phyloP scores from a whole-genome alignment of 1,139 yeast species.

The Wickerhamomyces sp. region DNA sequence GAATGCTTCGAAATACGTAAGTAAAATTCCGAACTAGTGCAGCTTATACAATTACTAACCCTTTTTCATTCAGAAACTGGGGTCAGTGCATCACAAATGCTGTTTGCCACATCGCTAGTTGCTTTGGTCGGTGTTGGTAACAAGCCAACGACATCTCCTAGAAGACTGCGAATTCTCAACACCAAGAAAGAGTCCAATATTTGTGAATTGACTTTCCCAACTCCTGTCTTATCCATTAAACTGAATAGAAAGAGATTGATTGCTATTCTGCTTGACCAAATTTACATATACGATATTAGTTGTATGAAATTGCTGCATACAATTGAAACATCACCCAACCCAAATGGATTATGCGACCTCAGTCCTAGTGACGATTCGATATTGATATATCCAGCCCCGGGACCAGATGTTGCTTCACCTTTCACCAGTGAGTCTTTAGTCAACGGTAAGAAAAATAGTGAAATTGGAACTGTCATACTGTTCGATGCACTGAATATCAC shows the following conservation, averaged over 20 bases:
- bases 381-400: constrained; percentile 36
- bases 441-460: constrained; percentile 21
- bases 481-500: constrained; percentile 56
- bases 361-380: constrained; percentile 46
- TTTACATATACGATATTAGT: constrained; percentile 68
- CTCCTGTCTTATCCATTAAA: constrained; percentile 53
- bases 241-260: constrained; percentile 64
- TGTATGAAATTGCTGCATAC: constrained; percentile 66
- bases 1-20: constrained; percentile 41
- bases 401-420: constrained; percentile 25
- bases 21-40: constrained; percentile 3
- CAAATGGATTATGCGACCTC: constrained; percentile 42
- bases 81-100: constrained; percentile 50
- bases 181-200: constrained; percentile 65
- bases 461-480: constrained; percentile 28
- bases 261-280: constrained; percentile 60
- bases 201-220: constrained; percentile 67
- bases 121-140: constrained; percentile 54
- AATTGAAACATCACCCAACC: constrained; percentile 44
- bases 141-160: constrained; percentile 37
- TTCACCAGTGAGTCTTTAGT: constrained; percentile 24
- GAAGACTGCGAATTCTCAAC: constrained; percentile 58
- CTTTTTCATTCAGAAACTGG: constrained; percentile 24
- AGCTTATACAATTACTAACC: neutral
- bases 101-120: constrained; percentile 65